Evolutionary conservation across 441 rosid species (phyloP), one percentile per base, ranked within the genome.

Genomic region (Breynia disticha): DNA sequence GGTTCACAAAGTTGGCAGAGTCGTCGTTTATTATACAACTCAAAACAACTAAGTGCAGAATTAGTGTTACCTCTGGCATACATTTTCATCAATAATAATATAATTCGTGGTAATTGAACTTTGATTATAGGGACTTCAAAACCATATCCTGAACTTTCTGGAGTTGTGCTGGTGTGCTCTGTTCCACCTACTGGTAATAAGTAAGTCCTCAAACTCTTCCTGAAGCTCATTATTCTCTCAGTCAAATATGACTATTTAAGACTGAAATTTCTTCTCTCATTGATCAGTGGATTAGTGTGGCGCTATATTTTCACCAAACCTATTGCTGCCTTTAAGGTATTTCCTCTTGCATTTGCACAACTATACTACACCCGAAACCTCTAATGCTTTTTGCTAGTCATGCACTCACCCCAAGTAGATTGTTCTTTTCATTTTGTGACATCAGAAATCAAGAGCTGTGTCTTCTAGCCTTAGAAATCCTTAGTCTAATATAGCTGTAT

Each of bases 171-270:
- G 14, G 73, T 83, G 22, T 90, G 95, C 79, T 87, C 97, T n/a
- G 97, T 85, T 21, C 97, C 96, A 50, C 95, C 96, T 65, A 77
- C 86, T 1, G 90, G 97, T 61, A 87, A 90, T 71, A 81, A 95
- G 97, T 90, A 75, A 72, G 19, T 52, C 75, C 20, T 28, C 60
- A 19, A 13, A 21, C 54, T 20, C 43, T 44, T 14, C 20, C 44
- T 15, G 7, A 9, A 11, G 44, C 44, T 41, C 5, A 41, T 3
- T 41, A 52, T 54, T 47, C 2, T 14, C 63, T 24, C 19, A 7
- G 43, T 54, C 54, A 47, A 22, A 50, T 57, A 15, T 49, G 20
- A 19, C 32, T 19, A 50, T 42, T 48, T 28, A 28, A 28, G 35
- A 28, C 35, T 28, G 19, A 52, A 52, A 38, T 45, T 67, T 71